Percentiles rank a stretch among this genome's conserved stretches.
Evolutionary conservation across 2,329 filamentous ascomycete genomes (phyloP).

Genomic region (Phyllosticta ampelicida): DNA sequence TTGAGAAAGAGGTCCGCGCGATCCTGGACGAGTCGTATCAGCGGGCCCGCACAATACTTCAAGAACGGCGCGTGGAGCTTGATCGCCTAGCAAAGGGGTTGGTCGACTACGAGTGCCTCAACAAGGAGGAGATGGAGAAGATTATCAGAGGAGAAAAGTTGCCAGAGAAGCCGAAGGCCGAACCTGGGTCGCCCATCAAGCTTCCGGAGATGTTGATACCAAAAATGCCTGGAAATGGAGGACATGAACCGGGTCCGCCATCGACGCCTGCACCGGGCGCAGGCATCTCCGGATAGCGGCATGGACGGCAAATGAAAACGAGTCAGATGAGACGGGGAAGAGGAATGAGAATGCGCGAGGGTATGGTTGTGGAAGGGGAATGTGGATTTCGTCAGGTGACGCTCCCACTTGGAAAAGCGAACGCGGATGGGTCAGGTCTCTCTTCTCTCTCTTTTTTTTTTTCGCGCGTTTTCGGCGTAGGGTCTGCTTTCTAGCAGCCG

Average conservation of each 20-base stretch:
- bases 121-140: slow-evolving; percentile 79
- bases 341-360: not conserved
- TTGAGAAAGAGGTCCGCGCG: slow-evolving; percentile 80
- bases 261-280: slow-evolving; percentile 4
- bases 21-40: slow-evolving; percentile 71
- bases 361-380: not conserved
- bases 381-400: not conserved
- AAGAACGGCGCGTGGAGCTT: slow-evolving; percentile 67
- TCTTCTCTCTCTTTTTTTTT: not conserved
- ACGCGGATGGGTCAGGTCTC: not conserved
- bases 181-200: slow-evolving; percentile 48
- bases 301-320: slow-evolving; percentile 6
- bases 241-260: not conserved
- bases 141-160: slow-evolving; percentile 81
- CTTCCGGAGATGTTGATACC: slow-evolving; percentile 44
- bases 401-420: not conserved
- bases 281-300: slow-evolving; percentile 4
- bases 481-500: not conserved
- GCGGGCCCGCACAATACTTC: slow-evolving; percentile 61
- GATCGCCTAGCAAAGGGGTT: slow-evolving; percentile 81
- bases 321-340: not conserved
- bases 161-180: slow-evolving; percentile 48
- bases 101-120: slow-evolving; percentile 87
- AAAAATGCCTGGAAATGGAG: slow-evolving; percentile 6
- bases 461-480: not conserved